Conservation (phyloP, 176 grass and related monocot species). For the Leersia perrieri region DNA sequence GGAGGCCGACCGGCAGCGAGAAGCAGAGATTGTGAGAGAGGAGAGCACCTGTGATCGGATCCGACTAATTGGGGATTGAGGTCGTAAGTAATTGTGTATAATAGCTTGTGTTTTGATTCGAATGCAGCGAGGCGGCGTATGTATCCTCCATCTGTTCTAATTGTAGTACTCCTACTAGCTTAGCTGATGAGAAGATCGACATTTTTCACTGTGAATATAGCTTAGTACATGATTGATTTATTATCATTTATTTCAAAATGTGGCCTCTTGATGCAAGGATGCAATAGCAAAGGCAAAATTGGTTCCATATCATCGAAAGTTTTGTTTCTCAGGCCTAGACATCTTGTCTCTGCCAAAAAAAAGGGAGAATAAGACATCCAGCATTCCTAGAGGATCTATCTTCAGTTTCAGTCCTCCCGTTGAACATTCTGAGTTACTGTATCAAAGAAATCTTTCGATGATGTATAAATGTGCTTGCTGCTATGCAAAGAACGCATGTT, state of each 20-base stretch:
- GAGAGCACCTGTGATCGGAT: not conserved
- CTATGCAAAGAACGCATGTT: not conserved
- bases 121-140: not conserved
- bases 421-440: not conserved
- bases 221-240: not conserved
- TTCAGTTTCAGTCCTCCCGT: not conserved
- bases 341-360: too few species aligned
- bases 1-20: conserved; percentile 35
- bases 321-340: too few species aligned
- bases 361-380: not conserved
- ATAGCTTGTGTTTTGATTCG: conserved; percentile 19
- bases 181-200: not conserved
- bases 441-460: not conserved
- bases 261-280: not conserved
- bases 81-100: conserved; percentile 25
- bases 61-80: not conserved
- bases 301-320: too few species aligned
- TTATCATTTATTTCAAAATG: not conserved
- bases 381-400: not conserved
- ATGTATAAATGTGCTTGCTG: not conserved
- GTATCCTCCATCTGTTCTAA: not conserved
- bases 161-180: too few species aligned
- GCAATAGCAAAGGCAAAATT: too few species aligned
- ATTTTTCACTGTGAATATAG: conserved; percentile 28
- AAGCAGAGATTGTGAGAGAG: conserved; percentile 55